A percentile compares a stretch with the other conserved stretches of the same genome.
These are phyloP conservation scores for Hygrophorus pudorinus DNA, from an alignment of 768 basidiomycete genomes.

Conservation along the genomic window DNA sequence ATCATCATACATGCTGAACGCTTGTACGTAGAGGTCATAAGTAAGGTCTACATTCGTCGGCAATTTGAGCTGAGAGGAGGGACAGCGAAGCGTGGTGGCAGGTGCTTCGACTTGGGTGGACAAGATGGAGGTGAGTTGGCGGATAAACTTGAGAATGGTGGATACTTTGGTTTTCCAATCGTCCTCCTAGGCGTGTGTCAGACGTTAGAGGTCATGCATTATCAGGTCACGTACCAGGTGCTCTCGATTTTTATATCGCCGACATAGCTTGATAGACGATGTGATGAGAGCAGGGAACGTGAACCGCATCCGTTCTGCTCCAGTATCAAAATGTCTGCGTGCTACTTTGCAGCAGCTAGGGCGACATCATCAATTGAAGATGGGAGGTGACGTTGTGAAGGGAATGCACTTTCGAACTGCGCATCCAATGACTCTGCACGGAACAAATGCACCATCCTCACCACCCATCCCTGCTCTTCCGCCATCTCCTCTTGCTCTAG, in stretches of 20 bases:
- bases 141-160: constrained; percentile 88
- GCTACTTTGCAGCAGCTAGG: constrained; percentile 85
- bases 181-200: constrained; percentile 42
- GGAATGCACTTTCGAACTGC: constrained; percentile 75
- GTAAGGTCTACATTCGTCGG: constrained; percentile 91
- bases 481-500: constrained; percentile 85
- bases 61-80: constrained; percentile 90
- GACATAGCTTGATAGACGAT: constrained; percentile 83
- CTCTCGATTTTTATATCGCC: constrained; percentile 81
- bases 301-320: constrained; percentile 91
- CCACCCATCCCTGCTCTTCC: constrained; percentile 98
- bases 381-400: not conserved
- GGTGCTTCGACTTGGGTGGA: constrained; percentile 90
- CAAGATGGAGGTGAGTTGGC: constrained; percentile 88
- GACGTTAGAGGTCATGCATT: not conserved
- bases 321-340: constrained; percentile 79
- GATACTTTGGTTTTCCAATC: constrained; percentile 84
- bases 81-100: constrained; percentile 87
- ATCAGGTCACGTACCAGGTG: constrained; percentile 39
- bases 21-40: constrained; percentile 97
- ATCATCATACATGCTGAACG: constrained; percentile 97
- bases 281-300: constrained; percentile 97
- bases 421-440: constrained; percentile 74
- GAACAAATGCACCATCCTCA: constrained; percentile 96
- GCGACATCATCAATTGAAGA: not conserved